Evolutionary conservation across 1,284 basidiomycete species (phyloP).

Genomic region (Ganoderma sp.): DNA sequence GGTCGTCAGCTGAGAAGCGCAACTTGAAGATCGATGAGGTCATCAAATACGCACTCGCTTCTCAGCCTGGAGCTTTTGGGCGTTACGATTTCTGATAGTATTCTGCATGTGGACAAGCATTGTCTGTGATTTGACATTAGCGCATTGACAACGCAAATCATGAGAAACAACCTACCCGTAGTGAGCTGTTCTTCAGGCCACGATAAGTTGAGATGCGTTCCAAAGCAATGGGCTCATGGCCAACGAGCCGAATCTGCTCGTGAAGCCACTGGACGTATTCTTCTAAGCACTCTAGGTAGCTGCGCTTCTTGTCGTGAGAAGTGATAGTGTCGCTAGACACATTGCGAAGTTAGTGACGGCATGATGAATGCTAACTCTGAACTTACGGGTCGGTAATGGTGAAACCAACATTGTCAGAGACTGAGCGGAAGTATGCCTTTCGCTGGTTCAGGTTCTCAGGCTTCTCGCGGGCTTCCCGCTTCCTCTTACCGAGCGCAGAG

Average conservation of each 20-base stretch:
- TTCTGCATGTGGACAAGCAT: conserved; percentile 72
- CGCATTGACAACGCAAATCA: not conserved
- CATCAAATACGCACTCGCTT: conserved; percentile 50
- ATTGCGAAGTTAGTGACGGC: not conserved
- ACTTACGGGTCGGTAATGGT: conserved; percentile 63
- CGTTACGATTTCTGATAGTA: conserved; percentile 53
- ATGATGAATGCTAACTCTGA: not conserved
- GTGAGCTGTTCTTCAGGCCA: conserved; percentile 64
- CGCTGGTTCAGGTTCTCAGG: conserved; percentile 49
- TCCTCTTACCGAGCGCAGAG: conserved; percentile 10
- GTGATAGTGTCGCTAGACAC: conserved; percentile 64
- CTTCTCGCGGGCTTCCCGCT: conserved; percentile 16
- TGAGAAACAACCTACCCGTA: conserved; percentile 43
- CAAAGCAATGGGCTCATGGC: conserved; percentile 53
- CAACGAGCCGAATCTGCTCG: conserved; percentile 59
- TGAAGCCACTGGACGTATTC: conserved; percentile 70
- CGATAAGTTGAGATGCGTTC: conserved; percentile 61
- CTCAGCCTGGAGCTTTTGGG: conserved; percentile 57
- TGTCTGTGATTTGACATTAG: conserved; percentile 36
- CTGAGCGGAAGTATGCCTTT: conserved; percentile 57
- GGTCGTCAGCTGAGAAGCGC: not conserved
- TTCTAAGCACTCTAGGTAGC: conserved; percentile 74
- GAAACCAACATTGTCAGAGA: conserved; percentile 63
- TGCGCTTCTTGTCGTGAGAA: conserved; percentile 76
- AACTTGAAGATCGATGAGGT: not conserved